Conservation (phyloP, 768 basidiomycete genomes). For the Rhodocollybia butyracea region DNA sequence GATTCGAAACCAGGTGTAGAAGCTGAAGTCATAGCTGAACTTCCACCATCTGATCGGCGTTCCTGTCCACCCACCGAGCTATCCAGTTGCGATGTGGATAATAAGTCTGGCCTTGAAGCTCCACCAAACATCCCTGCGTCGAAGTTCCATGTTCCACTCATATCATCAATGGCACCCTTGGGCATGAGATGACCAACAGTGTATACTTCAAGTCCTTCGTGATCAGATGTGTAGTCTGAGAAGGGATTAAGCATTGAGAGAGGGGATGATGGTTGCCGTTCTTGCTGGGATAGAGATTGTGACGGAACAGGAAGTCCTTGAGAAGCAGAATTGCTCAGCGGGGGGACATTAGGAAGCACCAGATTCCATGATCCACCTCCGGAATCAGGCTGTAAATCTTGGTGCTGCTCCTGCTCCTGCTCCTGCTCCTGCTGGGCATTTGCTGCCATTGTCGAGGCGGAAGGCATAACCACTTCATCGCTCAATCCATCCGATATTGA, state of each 20-base stretch:
- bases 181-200: constrained; percentile 78
- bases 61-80: constrained; percentile 8
- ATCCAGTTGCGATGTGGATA: too few relatives aligned
- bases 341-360: constrained; percentile 5
- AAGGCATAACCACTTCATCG: constrained; percentile 15
- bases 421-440: constrained; percentile 3
- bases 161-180: constrained; percentile 44
- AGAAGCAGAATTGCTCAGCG: neutral
- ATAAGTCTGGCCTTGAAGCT: constrained; percentile 14
- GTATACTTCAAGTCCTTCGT: constrained; percentile 76
- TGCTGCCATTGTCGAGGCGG: neutral
- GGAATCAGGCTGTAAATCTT: neutral
- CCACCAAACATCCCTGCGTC: constrained; percentile 26
- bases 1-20: constrained; percentile 36
- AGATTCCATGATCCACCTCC: constrained; percentile 1
- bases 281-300: constrained; percentile 7
- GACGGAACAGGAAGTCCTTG: neutral
- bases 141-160: constrained; percentile 61
- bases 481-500: constrained; percentile 1
- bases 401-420: neutral
- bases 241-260: constrained; percentile 22
- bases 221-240: constrained; percentile 21
- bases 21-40: neutral
- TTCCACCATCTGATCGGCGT: constrained; percentile 7
- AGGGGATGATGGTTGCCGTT: constrained; percentile 22